Percentiles rank a stretch among this genome's conserved stretches.
Evolutionary conservation across 1,139 yeast species (phyloP).

Genomic region (Magnusiomyces fungicola): DNA sequence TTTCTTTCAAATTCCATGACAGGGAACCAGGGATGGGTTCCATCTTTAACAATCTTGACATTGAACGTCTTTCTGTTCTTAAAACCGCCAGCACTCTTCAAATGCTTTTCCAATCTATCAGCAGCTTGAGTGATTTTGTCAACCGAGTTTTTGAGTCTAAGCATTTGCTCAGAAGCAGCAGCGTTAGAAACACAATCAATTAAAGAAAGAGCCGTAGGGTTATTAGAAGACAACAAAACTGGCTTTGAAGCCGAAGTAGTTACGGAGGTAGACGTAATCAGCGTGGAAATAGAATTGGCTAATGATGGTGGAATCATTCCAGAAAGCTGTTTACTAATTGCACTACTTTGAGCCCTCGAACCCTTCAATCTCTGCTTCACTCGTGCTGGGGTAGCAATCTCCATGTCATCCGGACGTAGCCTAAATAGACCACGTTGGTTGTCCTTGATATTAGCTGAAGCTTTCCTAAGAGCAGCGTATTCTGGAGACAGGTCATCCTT

Average conservation of each 20-base stretch:
- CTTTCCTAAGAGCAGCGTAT: no score
- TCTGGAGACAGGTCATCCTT: no score
- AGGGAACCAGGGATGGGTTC: constrained; percentile 2
- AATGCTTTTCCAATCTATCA: constrained; percentile 1
- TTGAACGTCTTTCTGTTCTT: not conserved
- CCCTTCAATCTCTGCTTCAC: not conserved
- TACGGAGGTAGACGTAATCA: not conserved
- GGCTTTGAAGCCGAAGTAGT: not conserved
- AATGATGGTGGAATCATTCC: not conserved
- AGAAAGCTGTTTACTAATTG: not conserved
- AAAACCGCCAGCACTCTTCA: not conserved
- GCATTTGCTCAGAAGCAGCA: not conserved
- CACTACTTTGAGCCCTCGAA: not conserved
- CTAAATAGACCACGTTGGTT: not conserved
- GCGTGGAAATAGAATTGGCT: not conserved
- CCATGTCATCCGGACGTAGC: constrained; percentile 1
- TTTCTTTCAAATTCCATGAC: not conserved
- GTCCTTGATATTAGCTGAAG: no score
- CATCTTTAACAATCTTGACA: not conserved
- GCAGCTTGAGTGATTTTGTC: not conserved
- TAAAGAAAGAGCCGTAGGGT: not conserved
- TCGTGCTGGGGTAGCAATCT: not conserved
- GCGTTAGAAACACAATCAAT: not conserved
- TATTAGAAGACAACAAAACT: not conserved
- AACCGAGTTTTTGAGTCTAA: not conserved